Evolutionary conservation across 2,329 filamentous ascomycete species (phyloP), one percentile per base, ranked within the genome.

Genomic region (Colletotrichum tamarilloi): DNA sequence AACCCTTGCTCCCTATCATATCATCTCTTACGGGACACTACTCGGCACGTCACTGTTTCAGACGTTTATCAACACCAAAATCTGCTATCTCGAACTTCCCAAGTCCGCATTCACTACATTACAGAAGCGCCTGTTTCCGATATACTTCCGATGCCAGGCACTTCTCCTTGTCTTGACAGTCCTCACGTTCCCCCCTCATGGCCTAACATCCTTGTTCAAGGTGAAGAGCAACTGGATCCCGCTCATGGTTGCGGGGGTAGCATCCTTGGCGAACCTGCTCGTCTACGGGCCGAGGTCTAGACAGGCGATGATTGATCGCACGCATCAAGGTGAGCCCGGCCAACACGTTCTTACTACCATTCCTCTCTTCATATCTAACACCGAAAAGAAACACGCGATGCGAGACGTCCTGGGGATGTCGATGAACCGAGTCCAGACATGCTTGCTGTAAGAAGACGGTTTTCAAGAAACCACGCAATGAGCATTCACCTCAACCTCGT

Each of bases 401-500:
- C 71, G 1, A 67, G 32, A 19, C 75, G 73, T 7, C 58, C 68
- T 2, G 67, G 16, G 22, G 59, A 52, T 1, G 28, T 63, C 6
- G 52, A 67, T 32, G 66, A 77, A 24, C 49, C 49, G 0, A 79
- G 76, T 35, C 72, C 73, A 0, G 79, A 80, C 49, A 80, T 79
- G 78, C 75, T 76, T 28, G 72, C 65, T 4, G 64, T 80, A 1
- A 82, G 80, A 19, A 81, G 75, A 71, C 73, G 71, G 1, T 85
- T 85, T 38, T 79, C 76, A 0, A 77, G 76, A 1, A 79, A 78
- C 7, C 84, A 85, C 67, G 83, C 84, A 24, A 85, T 84, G 82
- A 82, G 81, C 66, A 85, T 85, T 62, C 83, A 85, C 46, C 70
- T 85, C 9, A 85, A 85, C 64, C 72, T 85, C 30, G 74, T 85